Conservation (phyloP, 1,139 yeast species). For the Suhomyces kunorum region DNA sequence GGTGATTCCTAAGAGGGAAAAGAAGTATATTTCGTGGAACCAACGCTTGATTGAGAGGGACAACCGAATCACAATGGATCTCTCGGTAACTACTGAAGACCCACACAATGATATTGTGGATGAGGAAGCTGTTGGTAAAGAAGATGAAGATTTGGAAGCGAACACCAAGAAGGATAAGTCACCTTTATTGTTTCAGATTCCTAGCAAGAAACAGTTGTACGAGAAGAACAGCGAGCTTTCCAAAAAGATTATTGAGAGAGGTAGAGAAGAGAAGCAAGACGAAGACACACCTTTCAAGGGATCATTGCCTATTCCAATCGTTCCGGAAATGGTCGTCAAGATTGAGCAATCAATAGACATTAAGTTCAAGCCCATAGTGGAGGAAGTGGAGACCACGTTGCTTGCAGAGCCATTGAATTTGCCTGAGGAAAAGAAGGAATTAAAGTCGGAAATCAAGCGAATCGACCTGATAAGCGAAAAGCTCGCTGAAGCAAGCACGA, state of each 20-base stretch:
- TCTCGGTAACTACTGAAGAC: constrained; percentile 21
- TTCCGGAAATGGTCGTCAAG: constrained; percentile 28
- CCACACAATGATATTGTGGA: constrained; percentile 6
- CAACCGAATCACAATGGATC: constrained; percentile 26
- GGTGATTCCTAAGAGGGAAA: constrained; percentile 34
- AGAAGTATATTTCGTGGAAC: constrained; percentile 42
- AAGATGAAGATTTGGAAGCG: constrained; percentile 10
- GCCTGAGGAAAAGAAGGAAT: neutral
- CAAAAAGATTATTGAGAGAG: neutral
- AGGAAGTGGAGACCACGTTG: constrained; percentile 13
- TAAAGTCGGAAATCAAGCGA: neutral
- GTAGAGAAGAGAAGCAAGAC: neutral
- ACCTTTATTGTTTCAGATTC: constrained; percentile 22
- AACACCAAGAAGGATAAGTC: constrained; percentile 15
- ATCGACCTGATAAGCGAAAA: neutral
- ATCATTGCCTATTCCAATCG: constrained; percentile 19
- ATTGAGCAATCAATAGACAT: constrained; percentile 29
- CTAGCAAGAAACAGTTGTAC: constrained; percentile 27
- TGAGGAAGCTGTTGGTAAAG: constrained; percentile 5
- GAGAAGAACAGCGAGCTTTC: constrained; percentile 18
- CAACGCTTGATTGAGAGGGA: constrained; percentile 39
- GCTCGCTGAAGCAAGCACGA: neutral
- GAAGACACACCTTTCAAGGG: constrained; percentile 1
- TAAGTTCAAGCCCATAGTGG: constrained; percentile 19
- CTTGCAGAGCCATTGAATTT: constrained; percentile 1